Evolutionary conservation across 306 rosid genomes (phyloP).

Genomic region (Gastrolobium villosum): DNA sequence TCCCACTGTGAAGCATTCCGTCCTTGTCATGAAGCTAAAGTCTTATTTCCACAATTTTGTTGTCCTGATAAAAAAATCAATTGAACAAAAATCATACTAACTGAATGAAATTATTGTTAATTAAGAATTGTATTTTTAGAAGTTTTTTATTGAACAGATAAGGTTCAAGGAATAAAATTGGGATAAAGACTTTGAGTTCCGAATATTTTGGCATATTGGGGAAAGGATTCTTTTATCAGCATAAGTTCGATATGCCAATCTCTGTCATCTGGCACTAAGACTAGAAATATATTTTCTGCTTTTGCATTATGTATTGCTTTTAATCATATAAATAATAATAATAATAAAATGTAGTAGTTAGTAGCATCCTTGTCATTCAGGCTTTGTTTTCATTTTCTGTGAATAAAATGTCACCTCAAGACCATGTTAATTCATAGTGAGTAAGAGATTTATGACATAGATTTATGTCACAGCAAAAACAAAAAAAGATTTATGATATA

Average conservation of each 20-base stretch:
- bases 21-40: background rate
- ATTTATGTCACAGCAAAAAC: no score
- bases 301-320: background rate
- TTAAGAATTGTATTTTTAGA: background rate
- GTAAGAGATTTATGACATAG: no score
- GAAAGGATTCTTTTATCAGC: background rate
- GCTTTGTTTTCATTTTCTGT: background rate
- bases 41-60: background rate
- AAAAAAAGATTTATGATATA: no score
- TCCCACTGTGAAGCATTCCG: background rate
- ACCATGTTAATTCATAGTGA: background rate
- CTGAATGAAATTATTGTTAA: background rate
- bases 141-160: background rate
- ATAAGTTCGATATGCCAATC: slow-evolving; percentile 6
- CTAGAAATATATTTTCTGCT: background rate
- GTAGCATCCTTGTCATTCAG: background rate
- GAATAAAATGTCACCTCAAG: background rate
- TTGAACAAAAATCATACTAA: background rate
- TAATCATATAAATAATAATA: background rate
- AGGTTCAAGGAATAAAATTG: background rate
- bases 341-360: no score
- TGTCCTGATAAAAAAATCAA: background rate
- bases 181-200: no score
- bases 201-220: background rate
- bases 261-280: background rate